phyloP scores from a whole-genome alignment of 2,329 filamentous ascomycete genomes.

The Alternaria tenuissima region DNA sequence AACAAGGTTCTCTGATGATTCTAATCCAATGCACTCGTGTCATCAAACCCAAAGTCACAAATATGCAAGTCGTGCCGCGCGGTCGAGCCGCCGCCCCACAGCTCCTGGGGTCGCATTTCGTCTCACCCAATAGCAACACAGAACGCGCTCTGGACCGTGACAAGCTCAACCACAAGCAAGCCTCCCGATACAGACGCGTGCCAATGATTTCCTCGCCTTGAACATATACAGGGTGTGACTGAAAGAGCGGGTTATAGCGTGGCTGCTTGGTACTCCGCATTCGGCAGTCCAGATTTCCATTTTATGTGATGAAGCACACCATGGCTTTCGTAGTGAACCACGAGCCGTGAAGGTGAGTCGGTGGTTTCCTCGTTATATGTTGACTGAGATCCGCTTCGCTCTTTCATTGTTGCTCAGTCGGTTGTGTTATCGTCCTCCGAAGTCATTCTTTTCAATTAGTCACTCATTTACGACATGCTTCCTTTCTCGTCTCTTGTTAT shows the following conservation, averaged over 20 bases:
- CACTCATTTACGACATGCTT: conserved; percentile 22
- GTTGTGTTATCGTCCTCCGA: background rate
- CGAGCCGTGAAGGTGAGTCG: background rate
- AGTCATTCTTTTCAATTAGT: conserved; percentile 8
- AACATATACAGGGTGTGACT: conserved; percentile 1
- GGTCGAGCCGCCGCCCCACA: conserved; percentile 17
- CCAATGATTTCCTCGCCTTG: conserved; percentile 21
- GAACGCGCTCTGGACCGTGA: conserved; percentile 17
- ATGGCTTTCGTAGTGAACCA: conserved; percentile 8
- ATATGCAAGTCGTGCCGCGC: conserved; percentile 16
- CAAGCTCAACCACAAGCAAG: conserved; percentile 22
- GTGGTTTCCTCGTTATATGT: conserved; percentile 4
- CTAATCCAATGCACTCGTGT: background rate
- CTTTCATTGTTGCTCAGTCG: background rate
- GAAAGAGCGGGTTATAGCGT: conserved; percentile 15
- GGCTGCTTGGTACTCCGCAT: conserved; percentile 13
- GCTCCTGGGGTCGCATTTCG: background rate
- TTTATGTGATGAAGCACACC: conserved; percentile 15
- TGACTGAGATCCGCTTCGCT: background rate
- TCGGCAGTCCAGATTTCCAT: conserved; percentile 16
- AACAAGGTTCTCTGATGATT: background rate
- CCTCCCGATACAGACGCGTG: conserved; percentile 15
- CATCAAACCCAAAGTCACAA: background rate
- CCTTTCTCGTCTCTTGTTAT: conserved; percentile 23
- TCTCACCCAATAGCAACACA: conserved; percentile 21